Conservation (phyloP, 2,329 filamentous ascomycete species). For the Sarocladium oryzae region DNA sequence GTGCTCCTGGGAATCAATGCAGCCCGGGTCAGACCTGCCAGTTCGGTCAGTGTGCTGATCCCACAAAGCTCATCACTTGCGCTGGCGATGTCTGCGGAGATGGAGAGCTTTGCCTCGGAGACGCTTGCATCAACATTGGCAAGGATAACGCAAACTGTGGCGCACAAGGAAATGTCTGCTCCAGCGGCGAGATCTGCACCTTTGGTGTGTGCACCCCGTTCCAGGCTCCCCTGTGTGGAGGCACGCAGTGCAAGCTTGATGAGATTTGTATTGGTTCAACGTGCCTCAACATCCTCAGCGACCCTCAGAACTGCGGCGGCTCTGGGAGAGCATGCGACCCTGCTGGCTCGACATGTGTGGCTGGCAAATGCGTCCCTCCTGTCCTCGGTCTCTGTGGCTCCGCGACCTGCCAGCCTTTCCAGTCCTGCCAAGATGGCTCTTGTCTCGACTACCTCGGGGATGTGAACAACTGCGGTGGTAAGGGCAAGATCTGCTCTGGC, state of each 20-base stretch:
- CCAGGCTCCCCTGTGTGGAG: neutral
- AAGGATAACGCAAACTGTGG: neutral
- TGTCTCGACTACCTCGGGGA: constrained; percentile 4
- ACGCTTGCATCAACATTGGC: neutral
- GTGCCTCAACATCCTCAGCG: constrained; percentile 5
- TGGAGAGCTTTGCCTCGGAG: neutral
- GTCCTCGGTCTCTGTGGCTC: constrained; percentile 4
- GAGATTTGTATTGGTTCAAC: neutral
- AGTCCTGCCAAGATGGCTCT: neutral
- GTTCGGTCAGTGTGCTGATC: constrained; percentile 1
- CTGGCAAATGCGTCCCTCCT: constrained; percentile 4
- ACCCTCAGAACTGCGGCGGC: constrained; percentile 2
- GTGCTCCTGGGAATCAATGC: neutral
- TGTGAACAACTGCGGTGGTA: constrained; percentile 4
- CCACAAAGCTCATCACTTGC: neutral
- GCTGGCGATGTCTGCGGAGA: neutral
- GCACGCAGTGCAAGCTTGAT: neutral
- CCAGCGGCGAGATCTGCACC: neutral
- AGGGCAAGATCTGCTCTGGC: neutral
- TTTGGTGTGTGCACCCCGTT: constrained; percentile 1
- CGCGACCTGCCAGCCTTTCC: neutral
- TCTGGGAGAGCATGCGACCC: neutral
- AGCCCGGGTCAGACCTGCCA: neutral
- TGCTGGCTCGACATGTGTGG: neutral
- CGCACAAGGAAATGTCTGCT: neutral